Base-by-base conservation (phyloP, 2,329 filamentous ascomycete species). In the Diaporthe ampelina region DNA sequence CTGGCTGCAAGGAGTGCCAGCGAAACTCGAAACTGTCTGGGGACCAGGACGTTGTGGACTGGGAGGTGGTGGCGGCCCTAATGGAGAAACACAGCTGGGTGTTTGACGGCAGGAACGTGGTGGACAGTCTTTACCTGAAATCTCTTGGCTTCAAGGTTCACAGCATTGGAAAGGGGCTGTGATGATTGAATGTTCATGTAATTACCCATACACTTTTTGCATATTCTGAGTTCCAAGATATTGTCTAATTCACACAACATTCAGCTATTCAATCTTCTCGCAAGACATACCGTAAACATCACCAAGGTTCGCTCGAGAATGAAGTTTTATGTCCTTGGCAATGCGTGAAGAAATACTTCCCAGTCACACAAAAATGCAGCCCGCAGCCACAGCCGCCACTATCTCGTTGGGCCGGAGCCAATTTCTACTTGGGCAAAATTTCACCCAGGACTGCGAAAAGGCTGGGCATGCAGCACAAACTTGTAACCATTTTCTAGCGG, bases 11-110 rank as follows among this genome's bases (percentile, higher is more conserved):
- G 59, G 50, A 76, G 13, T 76, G 75, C 45, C n/a, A 68, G 35
- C 72, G 74, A 17, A 50, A 59, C 10, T 72, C 68, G 4, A 70
- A 37, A 10, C 57, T 74, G 24, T 59, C 74, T 10, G 73, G 63
- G 6, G 45, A 76, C 29, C 72, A 72, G 43, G 75, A 75, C 21
- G 52, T 73, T 10, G 75, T 76, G 2, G 70, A 76, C 56, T 76
- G 75, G 75, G 70, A 76, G 59, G 37, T 11, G 9, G 75, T 76
- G 15, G 71, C 73, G 9, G 19, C 43, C 5, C 63, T 76, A 19
- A 76, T 76, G 75, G 70, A 76, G 40, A 67, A 76, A 21, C 75
- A 74, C 73, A 76, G 73, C 59, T 76, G 75, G 75, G 59, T 76
- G 3, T 73, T 76, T 52, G 75, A 75, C 24, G 75, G 75, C 24